phyloP scores from a whole-genome alignment of 768 basidiomycete genomes.

The Hemileccinum impolitum region DNA sequence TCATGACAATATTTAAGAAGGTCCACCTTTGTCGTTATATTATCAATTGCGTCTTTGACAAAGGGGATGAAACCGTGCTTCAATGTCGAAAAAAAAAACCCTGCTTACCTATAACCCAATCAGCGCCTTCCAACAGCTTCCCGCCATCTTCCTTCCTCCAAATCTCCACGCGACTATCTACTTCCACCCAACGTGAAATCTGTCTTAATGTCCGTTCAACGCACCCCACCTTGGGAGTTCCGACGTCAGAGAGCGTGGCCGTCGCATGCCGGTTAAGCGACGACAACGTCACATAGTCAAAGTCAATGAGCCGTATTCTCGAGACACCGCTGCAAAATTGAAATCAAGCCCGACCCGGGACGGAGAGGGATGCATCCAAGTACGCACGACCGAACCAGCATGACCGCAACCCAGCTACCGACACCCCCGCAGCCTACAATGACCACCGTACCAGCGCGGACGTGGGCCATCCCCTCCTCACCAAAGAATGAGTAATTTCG shows the following conservation, averaged over 20 bases:
- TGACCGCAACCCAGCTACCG: slow-evolving; percentile 92
- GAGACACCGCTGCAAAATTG: slow-evolving; percentile 56
- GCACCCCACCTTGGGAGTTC: slow-evolving; percentile 85
- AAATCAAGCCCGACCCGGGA: neutral
- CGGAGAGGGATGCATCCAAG: neutral
- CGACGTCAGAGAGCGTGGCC: slow-evolving; percentile 85
- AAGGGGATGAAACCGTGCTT: slow-evolving; percentile 7
- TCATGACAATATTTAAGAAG: slow-evolving; percentile 85
- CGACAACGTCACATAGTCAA: slow-evolving; percentile 94
- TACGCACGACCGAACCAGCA: slow-evolving; percentile 87
- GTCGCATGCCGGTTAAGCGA: slow-evolving; percentile 95
- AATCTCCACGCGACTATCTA: slow-evolving; percentile 79
- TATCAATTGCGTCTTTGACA: slow-evolving; percentile 88
- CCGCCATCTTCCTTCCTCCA: slow-evolving; percentile 85
- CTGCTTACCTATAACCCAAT: slow-evolving; percentile 89
- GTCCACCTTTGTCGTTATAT: slow-evolving; percentile 95
- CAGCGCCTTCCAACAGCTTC: slow-evolving; percentile 70
- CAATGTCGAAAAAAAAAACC: neutral
- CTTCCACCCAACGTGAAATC: slow-evolving; percentile 82
- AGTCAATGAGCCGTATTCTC: slow-evolving; percentile 81
- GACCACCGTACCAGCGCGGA: slow-evolving; percentile 74
- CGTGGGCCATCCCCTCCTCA: slow-evolving; percentile 77
- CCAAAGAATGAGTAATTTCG: slow-evolving; percentile 95
- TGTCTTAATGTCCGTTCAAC: slow-evolving; percentile 64
- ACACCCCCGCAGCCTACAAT: slow-evolving; percentile 96